Conservation (phyloP, 208 protist genomes). For the Acanthamoeba pearcei region DNA sequence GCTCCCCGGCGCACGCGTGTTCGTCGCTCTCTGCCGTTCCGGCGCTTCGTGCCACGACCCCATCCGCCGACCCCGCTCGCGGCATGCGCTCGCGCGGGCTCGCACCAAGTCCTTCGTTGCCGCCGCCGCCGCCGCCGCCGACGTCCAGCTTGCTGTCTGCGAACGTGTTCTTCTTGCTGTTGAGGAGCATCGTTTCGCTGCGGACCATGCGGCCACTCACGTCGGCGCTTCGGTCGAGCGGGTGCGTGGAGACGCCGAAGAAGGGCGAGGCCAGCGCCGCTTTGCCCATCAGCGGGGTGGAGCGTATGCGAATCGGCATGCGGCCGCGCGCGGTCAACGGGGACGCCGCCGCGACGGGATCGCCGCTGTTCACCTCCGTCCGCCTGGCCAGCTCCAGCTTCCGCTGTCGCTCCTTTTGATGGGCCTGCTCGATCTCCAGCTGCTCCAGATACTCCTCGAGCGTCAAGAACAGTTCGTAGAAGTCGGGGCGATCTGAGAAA, state of each 20-base stretch:
- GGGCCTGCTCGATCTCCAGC: background rate
- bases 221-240: slow-evolving; percentile 16
- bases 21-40: background rate
- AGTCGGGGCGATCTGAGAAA: background rate
- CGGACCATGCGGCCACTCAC: background rate
- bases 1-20: background rate
- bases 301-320: background rate
- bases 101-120: too few species aligned
- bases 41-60: background rate
- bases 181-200: background rate
- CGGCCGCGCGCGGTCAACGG: background rate
- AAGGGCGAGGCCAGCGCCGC: background rate
- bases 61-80: background rate
- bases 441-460: background rate
- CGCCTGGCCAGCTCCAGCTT: background rate
- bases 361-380: background rate
- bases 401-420: background rate
- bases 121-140: too few species aligned
- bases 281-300: background rate
- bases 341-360: background rate
- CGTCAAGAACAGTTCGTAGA: background rate
- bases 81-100: background rate
- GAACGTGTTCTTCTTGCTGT: background rate
- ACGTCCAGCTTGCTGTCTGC: background rate
- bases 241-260: background rate